Percentiles rank a stretch among this genome's conserved stretches.
phyloP scores from a whole-genome alignment of 1,284 basidiomycete genomes.

The Ganoderma lucidum region DNA sequence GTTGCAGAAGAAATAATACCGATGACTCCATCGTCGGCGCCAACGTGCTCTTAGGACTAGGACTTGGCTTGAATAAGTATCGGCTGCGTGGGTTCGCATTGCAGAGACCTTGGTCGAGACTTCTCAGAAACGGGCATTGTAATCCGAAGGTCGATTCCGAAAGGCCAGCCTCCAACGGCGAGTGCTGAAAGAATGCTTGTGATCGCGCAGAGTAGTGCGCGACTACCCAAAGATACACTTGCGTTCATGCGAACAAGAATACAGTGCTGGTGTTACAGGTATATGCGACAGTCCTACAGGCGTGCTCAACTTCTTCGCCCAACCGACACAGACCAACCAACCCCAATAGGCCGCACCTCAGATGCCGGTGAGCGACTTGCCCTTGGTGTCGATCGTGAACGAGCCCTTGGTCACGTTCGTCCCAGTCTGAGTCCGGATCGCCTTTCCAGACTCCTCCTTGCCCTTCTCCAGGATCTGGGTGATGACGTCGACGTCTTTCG shows the following conservation, averaged over 20 bases:
- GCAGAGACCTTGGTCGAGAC: too few relatives aligned
- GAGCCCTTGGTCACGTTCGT: conserved; percentile 52
- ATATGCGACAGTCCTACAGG: conserved; percentile 5
- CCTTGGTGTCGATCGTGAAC: conserved; percentile 48
- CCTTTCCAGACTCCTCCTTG: conserved; percentile 59
- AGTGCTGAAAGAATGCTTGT: neutral
- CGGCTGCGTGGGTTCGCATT: neutral
- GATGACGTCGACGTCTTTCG: conserved; percentile 71
- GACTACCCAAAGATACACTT: neutral
- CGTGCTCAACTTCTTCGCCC: neutral
- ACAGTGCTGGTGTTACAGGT: conserved; percentile 17
- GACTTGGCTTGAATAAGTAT: neutral
- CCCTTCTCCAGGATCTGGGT: conserved; percentile 67
- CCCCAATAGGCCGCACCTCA: conserved; percentile 8
- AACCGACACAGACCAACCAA: neutral
- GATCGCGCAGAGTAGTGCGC: neutral
- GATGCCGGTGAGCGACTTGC: conserved; percentile 38
- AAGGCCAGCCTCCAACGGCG: too few relatives aligned
- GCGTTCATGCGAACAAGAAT: conserved; percentile 6
- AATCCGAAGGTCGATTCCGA: too few relatives aligned
- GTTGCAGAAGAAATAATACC: conserved; percentile 12
- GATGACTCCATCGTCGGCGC: conserved; percentile 31
- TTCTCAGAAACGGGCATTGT: too few relatives aligned
- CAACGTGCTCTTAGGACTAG: neutral
- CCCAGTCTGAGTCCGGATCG: conserved; percentile 42